Percentiles rank a stretch among this genome's conserved stretches.
Conservation (phyloP, 169 alveolate species). For the Plasmodium adleri region DNA sequence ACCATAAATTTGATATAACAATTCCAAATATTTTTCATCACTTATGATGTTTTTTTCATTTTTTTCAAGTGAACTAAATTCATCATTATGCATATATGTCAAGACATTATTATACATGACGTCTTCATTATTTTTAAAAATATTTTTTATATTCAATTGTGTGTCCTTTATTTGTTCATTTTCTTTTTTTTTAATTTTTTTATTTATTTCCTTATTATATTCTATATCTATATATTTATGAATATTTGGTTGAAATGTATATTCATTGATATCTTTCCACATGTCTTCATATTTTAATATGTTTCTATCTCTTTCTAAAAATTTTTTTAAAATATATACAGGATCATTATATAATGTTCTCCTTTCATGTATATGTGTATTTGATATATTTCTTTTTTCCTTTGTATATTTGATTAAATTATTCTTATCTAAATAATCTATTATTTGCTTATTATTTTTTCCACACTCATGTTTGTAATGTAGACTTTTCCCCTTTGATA, state of each 20-base stretch:
- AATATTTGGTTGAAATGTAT: constrained; percentile 72
- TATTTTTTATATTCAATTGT: constrained; percentile 3
- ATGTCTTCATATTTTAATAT: constrained; percentile 1
- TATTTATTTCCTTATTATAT: background rate
- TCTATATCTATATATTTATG: constrained; percentile 33
- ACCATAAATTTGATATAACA: no score
- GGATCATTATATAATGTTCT: constrained; percentile 32
- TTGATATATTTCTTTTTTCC: background rate
- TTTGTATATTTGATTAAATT: background rate
- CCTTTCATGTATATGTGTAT: background rate
- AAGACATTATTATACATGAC: background rate
- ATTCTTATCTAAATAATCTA: background rate
- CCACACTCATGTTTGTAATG: background rate
- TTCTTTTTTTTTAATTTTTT: background rate
- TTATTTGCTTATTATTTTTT: background rate
- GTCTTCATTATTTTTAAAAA: background rate
- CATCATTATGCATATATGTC: no score
- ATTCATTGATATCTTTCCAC: constrained; percentile 11
- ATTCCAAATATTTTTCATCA: no score
- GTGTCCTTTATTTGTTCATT: background rate
- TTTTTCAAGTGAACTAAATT: no score
- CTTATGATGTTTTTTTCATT: no score
- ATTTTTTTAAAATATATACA: constrained; percentile 30
- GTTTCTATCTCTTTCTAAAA: constrained; percentile 40
- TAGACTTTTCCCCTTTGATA: constrained; percentile 8